These are phyloP conservation scores for Fagus crenata DNA, from an alignment of 306 rosid species.

Conservation along the genomic window DNA sequence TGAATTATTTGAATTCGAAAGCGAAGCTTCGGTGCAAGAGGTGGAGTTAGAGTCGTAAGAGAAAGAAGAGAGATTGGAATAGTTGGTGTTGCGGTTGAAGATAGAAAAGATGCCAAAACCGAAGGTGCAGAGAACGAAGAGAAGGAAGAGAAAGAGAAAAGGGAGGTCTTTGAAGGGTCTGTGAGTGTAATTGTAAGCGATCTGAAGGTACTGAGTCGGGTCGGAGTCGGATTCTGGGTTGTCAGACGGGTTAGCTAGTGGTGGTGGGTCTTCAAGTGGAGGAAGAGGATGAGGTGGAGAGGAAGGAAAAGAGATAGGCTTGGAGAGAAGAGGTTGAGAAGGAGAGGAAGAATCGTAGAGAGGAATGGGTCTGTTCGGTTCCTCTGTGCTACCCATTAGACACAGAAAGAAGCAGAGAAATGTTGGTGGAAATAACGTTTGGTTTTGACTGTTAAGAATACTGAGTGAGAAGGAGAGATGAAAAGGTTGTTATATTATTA, in stretches of 20 bases:
- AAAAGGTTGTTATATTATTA: not conserved
- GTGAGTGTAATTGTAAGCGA: conserved; percentile 67
- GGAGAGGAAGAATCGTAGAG: conserved; percentile 43
- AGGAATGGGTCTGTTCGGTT: conserved; percentile 43
- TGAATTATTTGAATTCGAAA: not conserved
- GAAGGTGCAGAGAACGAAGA: conserved; percentile 63
- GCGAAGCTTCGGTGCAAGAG: conserved; percentile 46
- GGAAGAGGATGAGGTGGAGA: conserved; percentile 18
- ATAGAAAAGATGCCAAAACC: conserved; percentile 70
- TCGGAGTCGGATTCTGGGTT: conserved; percentile 55
- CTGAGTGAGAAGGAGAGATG: not conserved
- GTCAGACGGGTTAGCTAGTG: conserved; percentile 23
- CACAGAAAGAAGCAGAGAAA: not conserved
- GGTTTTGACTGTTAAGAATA: conserved; percentile 28
- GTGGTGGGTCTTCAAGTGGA: conserved; percentile 39
- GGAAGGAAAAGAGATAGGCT: conserved; percentile 26
- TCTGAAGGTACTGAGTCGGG: conserved; percentile 61
- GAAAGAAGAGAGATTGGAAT: conserved; percentile 53
- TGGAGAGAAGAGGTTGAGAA: conserved; percentile 62
- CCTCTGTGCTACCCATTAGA: conserved; percentile 56
- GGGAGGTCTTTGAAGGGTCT: conserved; percentile 72
- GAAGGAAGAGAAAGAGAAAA: conserved; percentile 63
- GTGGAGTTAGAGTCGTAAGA: conserved; percentile 47
- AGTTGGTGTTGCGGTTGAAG: conserved; percentile 55
- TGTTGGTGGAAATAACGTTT: not conserved